Base-by-base conservation (phyloP, 2,329 filamentous ascomycete genomes). In the Sporothrix euskadiensis region DNA sequence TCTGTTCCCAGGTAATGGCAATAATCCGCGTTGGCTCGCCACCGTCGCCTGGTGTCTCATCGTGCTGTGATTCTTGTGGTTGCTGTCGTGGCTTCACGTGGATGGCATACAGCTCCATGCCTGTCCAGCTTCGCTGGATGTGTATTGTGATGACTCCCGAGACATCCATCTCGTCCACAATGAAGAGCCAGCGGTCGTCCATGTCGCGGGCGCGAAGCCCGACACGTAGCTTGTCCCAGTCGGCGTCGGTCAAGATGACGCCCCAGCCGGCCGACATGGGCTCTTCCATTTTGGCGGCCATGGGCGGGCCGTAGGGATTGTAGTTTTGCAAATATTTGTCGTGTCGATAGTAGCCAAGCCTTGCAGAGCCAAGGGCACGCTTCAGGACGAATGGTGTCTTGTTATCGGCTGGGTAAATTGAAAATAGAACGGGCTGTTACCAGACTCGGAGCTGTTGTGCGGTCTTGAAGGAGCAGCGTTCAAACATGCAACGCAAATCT, bases 1-100 rank as follows among this genome's bases (percentile, higher is more conserved):
- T 54, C 61, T 56, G n/a, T 16, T 72, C 52, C 71, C 71, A 72
- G 10, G 71, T 59, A 22, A 72, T 72, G 49, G 71, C 71, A 22
- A 72, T 22, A 10, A 56, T 35, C 1, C 61, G 30, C 10, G 30
- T 44, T 9, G 61, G 35, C 1, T 39, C 59, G 19, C 22, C 52
- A 26, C 26, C 2, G 2, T 26, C 1, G 26, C 26, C 2, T 26
- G 26, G 7, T 7, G 26, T 26, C 52, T 30, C 22, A 3, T 26
- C 22, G 22, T 56, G 9, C 12, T 35, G 35, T 26, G 2, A 26
- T 35, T 35, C 35, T 35, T 35, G 35, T 44, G 22, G 14, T 30
- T 26, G 30, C 44, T 26, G 30, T 12, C 47, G 14, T n/a, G 70
- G 70, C 59, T 63, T 49, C 8, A 72, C 39, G 9, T 54, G 61